Evolutionary conservation across 495 filamentous ascomycete species (phyloP).

Genomic region (Neurospora africana): DNA sequence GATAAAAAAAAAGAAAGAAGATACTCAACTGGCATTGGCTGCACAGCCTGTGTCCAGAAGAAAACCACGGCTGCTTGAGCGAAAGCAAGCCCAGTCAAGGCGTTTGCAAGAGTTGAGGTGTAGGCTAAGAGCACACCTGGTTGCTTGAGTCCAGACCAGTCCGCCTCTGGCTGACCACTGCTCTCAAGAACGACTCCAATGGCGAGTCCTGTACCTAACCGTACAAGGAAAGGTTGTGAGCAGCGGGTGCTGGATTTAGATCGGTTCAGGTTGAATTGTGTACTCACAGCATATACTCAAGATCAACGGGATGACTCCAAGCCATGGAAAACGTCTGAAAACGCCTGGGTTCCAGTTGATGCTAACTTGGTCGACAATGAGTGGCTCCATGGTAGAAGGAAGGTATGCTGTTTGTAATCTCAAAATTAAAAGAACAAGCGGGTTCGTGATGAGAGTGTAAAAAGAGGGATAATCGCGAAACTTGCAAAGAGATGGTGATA

Average conservation of each 20-base stretch:
- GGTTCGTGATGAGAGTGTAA: neutral
- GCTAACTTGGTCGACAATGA: neutral
- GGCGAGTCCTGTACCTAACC: neutral
- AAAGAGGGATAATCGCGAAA: no score
- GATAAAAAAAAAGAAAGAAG: neutral
- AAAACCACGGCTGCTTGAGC: neutral
- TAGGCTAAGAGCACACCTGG: neutral
- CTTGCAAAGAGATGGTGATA: neutral
- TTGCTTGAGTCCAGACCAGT: neutral
- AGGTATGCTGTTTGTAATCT: neutral
- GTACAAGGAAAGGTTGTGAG: neutral
- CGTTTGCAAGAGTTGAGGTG: neutral
- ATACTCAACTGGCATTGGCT: neutral
- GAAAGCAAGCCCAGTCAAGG: neutral
- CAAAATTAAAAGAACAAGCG: neutral
- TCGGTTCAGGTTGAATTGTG: neutral
- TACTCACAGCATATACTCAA: neutral
- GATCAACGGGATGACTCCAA: neutral
- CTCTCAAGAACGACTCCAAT: neutral
- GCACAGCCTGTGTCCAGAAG: neutral
- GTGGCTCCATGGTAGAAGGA: neutral
- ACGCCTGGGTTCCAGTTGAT: neutral
- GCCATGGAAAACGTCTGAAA: neutral
- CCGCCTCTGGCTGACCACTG: neutral
- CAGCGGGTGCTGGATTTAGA: neutral